Conservation (phyloP, 1,284 basidiomycete genomes). For the Phaffia rhodozyma region DNA sequence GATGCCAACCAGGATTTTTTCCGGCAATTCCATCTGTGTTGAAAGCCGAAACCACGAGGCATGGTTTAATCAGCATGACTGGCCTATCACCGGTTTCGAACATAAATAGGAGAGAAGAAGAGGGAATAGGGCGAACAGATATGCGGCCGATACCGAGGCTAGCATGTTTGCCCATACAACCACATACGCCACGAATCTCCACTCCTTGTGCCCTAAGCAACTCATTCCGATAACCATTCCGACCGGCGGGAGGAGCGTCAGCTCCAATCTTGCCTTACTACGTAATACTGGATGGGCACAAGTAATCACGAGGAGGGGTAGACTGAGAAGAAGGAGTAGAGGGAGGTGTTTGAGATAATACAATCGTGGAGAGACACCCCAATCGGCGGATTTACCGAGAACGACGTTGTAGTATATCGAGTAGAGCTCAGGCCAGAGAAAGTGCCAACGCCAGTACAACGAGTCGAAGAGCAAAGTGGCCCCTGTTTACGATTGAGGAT, state of each 20-base stretch:
- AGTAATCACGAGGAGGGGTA: slow-evolving; percentile 50
- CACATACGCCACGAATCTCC: slow-evolving; percentile 85
- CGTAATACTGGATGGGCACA: slow-evolving; percentile 30
- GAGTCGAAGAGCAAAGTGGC: slow-evolving; percentile 62
- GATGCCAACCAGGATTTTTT: neutral
- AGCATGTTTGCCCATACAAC: slow-evolving; percentile 72
- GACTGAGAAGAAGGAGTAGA: slow-evolving; percentile 57
- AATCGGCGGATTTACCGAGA: slow-evolving; percentile 72
- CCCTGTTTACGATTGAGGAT: slow-evolving; percentile 37
- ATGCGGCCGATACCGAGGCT: slow-evolving; percentile 52
- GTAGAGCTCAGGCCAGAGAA: slow-evolving; percentile 77
- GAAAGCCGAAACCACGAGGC: neutral
- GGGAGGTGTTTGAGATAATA: slow-evolving; percentile 68
- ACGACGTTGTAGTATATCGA: slow-evolving; percentile 77
- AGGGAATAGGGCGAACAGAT: slow-evolving; percentile 43
- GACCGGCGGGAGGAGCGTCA: slow-evolving; percentile 36
- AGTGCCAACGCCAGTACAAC: slow-evolving; percentile 63
- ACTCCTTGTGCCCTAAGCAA: slow-evolving; percentile 76
- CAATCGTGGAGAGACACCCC: slow-evolving; percentile 71
- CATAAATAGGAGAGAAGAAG: neutral
- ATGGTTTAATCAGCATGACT: too few relatives aligned
- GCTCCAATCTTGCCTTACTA: neutral
- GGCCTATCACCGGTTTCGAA: too few relatives aligned
- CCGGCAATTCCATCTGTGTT: neutral
- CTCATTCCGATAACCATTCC: slow-evolving; percentile 58